phyloP scores from a whole-genome alignment of 2,329 filamentous ascomycete species.

The Penicillium sp. region DNA sequence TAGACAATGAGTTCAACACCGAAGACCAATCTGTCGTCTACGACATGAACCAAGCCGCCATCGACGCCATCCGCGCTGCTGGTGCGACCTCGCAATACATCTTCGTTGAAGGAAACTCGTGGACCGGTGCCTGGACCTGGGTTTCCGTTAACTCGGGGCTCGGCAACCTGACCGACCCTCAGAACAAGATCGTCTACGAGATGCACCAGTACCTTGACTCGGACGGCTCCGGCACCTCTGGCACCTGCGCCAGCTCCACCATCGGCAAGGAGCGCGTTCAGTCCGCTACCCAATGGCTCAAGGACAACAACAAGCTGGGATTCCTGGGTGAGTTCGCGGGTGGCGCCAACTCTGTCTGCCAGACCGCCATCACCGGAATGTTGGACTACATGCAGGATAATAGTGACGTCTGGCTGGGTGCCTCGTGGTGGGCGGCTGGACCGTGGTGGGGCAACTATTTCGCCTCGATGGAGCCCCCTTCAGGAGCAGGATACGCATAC shows the following conservation, averaged over 20 bases:
- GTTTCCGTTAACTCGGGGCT: conserved; percentile 38
- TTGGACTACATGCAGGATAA: conserved; percentile 51
- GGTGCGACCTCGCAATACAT: conserved; percentile 55
- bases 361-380: conserved; percentile 47
- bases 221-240: conserved; percentile 49
- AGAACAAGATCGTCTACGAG: conserved; percentile 52
- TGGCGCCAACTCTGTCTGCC: conserved; percentile 39
- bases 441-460: conserved; percentile 52
- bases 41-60: conserved; percentile 59
- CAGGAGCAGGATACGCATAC: conserved; percentile 1
- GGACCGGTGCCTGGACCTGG: conserved; percentile 47
- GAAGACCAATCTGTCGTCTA: conserved; percentile 56
- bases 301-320: conserved; percentile 49
- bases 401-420: conserved; percentile 53
- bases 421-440: conserved; percentile 54
- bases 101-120: conserved; percentile 54
- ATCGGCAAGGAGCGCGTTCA: conserved; percentile 49
- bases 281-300: conserved; percentile 42
- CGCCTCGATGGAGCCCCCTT: conserved; percentile 12
- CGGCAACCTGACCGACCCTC: conserved; percentile 46
- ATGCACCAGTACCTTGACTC: conserved; percentile 59
- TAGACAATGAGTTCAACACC: conserved; percentile 59
- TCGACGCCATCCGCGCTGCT: conserved; percentile 54
- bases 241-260: conserved; percentile 48
- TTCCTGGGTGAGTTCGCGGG: conserved; percentile 55